phyloP scores from a whole-genome alignment of 2,329 filamentous ascomycete species.

The Tolypocladium nubicola region DNA sequence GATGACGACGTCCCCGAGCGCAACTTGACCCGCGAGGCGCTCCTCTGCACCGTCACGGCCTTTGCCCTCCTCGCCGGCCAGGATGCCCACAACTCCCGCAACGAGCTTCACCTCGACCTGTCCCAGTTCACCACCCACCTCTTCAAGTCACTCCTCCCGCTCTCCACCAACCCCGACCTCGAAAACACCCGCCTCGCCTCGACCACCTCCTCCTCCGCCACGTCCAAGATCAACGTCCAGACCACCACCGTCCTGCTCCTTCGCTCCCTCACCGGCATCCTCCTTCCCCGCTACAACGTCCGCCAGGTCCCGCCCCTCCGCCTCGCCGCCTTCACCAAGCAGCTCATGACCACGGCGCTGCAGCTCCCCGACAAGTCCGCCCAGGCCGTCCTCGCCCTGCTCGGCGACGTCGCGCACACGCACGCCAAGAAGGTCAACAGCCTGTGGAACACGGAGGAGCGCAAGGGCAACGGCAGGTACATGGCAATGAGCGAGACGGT shows the following conservation, averaged over 20 bases:
- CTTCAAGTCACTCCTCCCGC: slow-evolving; percentile 71
- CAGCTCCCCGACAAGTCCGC: slow-evolving; percentile 87
- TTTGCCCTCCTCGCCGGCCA: slow-evolving; percentile 94
- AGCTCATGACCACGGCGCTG: slow-evolving; percentile 69
- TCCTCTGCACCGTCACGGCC: slow-evolving; percentile 91
- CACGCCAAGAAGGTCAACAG: slow-evolving; percentile 73
- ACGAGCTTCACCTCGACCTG: slow-evolving; percentile 76
- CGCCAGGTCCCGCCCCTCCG: slow-evolving; percentile 69
- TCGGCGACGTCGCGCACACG: slow-evolving; percentile 68
- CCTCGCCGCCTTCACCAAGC: slow-evolving; percentile 88
- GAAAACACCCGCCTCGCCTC: slow-evolving; percentile 54
- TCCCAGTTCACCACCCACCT: slow-evolving; percentile 93
- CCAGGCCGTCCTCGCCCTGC: slow-evolving; percentile 66
- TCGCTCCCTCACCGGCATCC: slow-evolving; percentile 70
- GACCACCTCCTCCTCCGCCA: slow-evolving; percentile 26
- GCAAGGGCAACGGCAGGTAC: slow-evolving; percentile 81
- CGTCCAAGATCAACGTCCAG: slow-evolving; percentile 77
- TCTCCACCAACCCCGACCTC: slow-evolving; percentile 75
- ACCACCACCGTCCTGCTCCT: slow-evolving; percentile 90
- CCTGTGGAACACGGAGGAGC: slow-evolving; percentile 93
- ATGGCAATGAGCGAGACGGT: slow-evolving; percentile 62
- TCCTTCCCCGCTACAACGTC: slow-evolving; percentile 65
- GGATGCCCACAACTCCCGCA: slow-evolving; percentile 76
- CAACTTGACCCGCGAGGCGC: slow-evolving; percentile 73
- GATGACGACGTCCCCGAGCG: slow-evolving; percentile 42